These are phyloP conservation scores for Sordaria brevicollis DNA, from an alignment of 495 filamentous ascomycete species.

Conservation along the genomic window DNA sequence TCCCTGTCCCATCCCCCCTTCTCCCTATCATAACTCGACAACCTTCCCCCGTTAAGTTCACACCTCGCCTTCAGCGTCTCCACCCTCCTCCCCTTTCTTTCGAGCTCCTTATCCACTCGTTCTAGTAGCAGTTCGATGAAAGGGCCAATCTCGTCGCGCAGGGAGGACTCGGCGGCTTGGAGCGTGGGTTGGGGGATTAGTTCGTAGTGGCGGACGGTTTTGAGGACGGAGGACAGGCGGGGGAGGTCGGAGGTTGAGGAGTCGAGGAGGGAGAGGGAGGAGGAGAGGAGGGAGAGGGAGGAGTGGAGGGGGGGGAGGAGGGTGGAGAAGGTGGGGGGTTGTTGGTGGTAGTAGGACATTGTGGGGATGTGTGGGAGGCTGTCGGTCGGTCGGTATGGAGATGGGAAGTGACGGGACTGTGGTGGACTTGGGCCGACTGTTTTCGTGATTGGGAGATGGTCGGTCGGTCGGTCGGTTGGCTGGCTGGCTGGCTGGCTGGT, in stretches of 20 bases:
- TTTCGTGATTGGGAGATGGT: too few relatives aligned
- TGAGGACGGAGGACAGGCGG: slow-evolving; percentile 34
- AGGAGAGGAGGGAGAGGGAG: background rate
- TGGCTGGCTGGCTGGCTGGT: too few relatives aligned
- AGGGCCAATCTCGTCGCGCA: slow-evolving; percentile 40
- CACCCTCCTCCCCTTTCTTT: slow-evolving; percentile 33
- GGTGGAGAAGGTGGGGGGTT: background rate
- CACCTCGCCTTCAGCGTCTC: slow-evolving; percentile 37
- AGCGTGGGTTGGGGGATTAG: slow-evolving; percentile 40
- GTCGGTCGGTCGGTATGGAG: background rate
- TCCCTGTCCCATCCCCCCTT: background rate
- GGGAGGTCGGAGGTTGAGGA: slow-evolving; percentile 40
- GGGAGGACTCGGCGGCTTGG: slow-evolving; percentile 35
- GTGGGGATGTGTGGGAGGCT: background rate
- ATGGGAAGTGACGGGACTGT: too few relatives aligned
- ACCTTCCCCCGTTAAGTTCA: slow-evolving; percentile 36
- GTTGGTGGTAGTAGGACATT: background rate
- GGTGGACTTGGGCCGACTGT: too few relatives aligned
- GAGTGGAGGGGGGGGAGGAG: background rate
- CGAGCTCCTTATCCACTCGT: slow-evolving; percentile 37
- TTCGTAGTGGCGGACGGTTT: slow-evolving; percentile 43
- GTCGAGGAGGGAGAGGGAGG: slow-evolving; percentile 41
- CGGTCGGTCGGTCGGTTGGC: too few relatives aligned
- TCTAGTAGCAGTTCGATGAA: slow-evolving; percentile 35
- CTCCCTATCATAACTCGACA: slow-evolving; percentile 13